phyloP scores from a whole-genome alignment of 768 basidiomycete genomes.

The Coprinellus aureogranulatus region DNA sequence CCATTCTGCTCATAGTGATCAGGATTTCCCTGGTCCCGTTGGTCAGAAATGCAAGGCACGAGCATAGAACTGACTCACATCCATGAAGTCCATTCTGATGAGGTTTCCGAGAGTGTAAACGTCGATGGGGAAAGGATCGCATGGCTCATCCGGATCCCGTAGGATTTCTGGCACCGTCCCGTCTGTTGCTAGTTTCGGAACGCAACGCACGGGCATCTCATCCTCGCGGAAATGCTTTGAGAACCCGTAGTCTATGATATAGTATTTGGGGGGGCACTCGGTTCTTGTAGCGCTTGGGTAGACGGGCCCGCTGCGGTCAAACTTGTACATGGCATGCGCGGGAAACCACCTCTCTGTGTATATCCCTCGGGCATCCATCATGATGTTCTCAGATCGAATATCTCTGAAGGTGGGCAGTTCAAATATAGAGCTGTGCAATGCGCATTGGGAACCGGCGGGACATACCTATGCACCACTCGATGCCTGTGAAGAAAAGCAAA shows the following conservation, averaged over 20 bases:
- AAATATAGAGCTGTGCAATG: background rate
- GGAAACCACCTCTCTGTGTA: background rate
- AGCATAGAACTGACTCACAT: background rate
- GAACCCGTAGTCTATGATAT: conserved; percentile 4
- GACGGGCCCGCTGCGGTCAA: background rate
- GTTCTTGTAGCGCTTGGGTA: background rate
- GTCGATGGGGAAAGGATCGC: conserved; percentile 2
- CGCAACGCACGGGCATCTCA: background rate
- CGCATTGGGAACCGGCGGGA: no score
- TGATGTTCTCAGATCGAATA: background rate
- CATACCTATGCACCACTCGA: conserved; percentile 36
- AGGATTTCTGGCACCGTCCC: background rate
- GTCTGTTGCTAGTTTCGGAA: background rate
- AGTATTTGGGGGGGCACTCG: background rate
- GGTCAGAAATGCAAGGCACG: background rate
- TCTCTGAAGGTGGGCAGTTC: background rate
- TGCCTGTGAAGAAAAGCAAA: conserved; percentile 37
- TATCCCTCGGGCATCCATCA: background rate
- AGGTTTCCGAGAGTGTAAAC: background rate
- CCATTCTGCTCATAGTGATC: background rate
- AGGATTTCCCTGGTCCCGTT: background rate
- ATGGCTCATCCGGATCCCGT: background rate
- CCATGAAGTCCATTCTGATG: background rate
- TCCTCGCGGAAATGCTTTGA: background rate
- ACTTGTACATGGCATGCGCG: no score